A percentile compares a stretch with the other conserved stretches of the same genome.
Conservation (phyloP, 2,329 filamentous ascomycete genomes). For the Emmonsiellopsis sp. region DNA sequence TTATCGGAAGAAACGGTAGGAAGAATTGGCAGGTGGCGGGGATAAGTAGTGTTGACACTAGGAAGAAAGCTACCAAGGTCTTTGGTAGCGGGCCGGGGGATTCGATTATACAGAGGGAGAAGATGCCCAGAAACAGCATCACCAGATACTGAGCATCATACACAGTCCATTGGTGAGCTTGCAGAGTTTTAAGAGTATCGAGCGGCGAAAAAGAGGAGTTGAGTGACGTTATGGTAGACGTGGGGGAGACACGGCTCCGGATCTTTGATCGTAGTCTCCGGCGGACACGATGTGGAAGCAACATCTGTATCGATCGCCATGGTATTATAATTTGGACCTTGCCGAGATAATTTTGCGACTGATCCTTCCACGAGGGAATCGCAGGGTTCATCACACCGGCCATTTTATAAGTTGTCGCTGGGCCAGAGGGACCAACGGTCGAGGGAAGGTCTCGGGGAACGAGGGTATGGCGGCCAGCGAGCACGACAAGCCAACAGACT, state of each 20-base stretch:
- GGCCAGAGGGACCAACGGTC: background rate
- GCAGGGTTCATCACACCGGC: slow-evolving; percentile 23
- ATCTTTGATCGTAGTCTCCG: slow-evolving; percentile 61
- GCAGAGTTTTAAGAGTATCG: slow-evolving; percentile 67
- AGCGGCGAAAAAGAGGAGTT: slow-evolving; percentile 74
- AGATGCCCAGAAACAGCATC: slow-evolving; percentile 64
- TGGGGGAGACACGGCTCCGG: slow-evolving; percentile 56
- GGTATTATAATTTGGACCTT: slow-evolving; percentile 39
- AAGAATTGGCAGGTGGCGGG: slow-evolving; percentile 87
- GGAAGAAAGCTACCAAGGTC: slow-evolving; percentile 57
- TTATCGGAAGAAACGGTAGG: slow-evolving; percentile 74
- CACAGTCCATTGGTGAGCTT: slow-evolving; percentile 67
- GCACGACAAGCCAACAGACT: background rate
- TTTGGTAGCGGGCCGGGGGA: slow-evolving; percentile 69
- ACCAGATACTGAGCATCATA: slow-evolving; percentile 81
- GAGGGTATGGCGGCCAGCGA: background rate
- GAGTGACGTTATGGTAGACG: slow-evolving; percentile 64
- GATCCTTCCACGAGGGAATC: slow-evolving; percentile 40
- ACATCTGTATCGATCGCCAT: slow-evolving; percentile 41
- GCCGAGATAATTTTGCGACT: slow-evolving; percentile 33
- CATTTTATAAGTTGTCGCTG: slow-evolving; percentile 1
- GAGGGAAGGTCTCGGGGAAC: background rate
- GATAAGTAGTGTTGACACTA: slow-evolving; percentile 64
- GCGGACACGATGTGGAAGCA: slow-evolving; percentile 56
- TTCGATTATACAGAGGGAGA: slow-evolving; percentile 75